Evolutionary conservation across 2,329 filamentous ascomycete species (phyloP), one percentile per base, ranked within the genome.

Genomic region (Trichoderma citrinoviride): DNA sequence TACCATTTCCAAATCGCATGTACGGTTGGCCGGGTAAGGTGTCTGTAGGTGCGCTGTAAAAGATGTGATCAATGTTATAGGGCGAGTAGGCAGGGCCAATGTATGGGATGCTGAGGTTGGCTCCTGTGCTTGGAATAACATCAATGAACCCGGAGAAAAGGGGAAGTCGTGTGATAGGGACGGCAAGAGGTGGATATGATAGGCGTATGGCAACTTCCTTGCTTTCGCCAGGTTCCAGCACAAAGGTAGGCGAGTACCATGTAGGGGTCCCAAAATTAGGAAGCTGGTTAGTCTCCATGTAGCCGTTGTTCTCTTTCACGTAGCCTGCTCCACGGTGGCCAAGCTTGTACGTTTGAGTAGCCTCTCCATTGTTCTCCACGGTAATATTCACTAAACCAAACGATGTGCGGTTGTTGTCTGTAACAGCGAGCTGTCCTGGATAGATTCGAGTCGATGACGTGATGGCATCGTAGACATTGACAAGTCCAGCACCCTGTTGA

Each of bases 331-430:
- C 21, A 6, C 54, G 54, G 17, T 57, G 54, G 25, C 3, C 17
- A 27, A 57, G 54, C 10, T 7, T 46, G 10, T 57, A 57, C 33
- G 6, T 57, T 15, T 46, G 41, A 14, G 23, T 17, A 12, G 41
- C 8, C 3, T 46, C 5, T 17, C 54, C 54, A 14, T 25, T 44
- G 17, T 57, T 57, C 12, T 29, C 23, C 2, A 57, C 54, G 0
- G 54, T 57, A 41, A 57, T 27, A 5, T 46, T 57, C 1, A 46
- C 54, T 17, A 57, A 23, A 14, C 54, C 54, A 14, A 57, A 57
- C n/a, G 54, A 57, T 33, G 54, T 57, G 25, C 41, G 41, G 7
- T 57, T 57, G 41, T 57, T 57, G 14, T 57, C 54, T 33, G 54
- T 57, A 8, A 33, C 54, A 10, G 54, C 54, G 6, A 57, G 41